Evolutionary conservation across 371 early-diverging fungal genomes (phyloP).

Genomic region (Rhizopus sp.): DNA sequence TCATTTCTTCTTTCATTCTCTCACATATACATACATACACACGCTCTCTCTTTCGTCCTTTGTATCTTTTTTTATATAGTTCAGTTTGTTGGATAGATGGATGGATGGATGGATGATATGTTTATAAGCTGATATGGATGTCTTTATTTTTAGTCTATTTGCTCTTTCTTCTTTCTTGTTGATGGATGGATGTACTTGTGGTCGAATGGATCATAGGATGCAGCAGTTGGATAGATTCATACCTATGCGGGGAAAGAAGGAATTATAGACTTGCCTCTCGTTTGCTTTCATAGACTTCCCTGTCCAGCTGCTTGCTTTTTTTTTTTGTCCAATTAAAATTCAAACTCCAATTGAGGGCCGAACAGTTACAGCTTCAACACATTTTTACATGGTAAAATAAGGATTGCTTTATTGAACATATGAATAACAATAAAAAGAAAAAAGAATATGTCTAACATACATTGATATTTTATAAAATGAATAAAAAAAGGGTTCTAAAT

Average conservation of each 20-base stretch:
- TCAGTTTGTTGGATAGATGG: constrained; percentile 8
- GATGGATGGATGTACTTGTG: neutral
- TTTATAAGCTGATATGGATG: neutral
- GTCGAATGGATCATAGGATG: neutral
- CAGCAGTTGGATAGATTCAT: constrained; percentile 17
- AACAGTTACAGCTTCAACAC: no score
- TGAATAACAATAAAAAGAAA: neutral
- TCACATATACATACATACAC: neutral
- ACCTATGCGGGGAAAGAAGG: constrained; percentile 48
- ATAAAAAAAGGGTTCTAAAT: neutral
- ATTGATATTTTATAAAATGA: neutral
- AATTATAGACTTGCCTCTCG: constrained; percentile 20
- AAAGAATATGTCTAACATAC: constrained; percentile 11
- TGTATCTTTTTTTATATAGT: neutral
- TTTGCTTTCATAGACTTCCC: constrained; percentile 19
- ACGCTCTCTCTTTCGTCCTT: neutral
- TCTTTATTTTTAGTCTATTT: no score
- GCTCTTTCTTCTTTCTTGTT: neutral
- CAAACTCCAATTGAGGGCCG: no score
- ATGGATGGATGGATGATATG: constrained; percentile 22
- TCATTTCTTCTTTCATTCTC: neutral
- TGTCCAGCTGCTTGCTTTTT: no score
- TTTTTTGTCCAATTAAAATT: no score
- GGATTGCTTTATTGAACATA: neutral
- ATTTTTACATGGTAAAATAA: neutral